Evolutionary conservation across 2,329 filamentous ascomycete species (phyloP), one percentile per base, ranked within the genome.

Genomic region (Dothideomycetidae sp.): DNA sequence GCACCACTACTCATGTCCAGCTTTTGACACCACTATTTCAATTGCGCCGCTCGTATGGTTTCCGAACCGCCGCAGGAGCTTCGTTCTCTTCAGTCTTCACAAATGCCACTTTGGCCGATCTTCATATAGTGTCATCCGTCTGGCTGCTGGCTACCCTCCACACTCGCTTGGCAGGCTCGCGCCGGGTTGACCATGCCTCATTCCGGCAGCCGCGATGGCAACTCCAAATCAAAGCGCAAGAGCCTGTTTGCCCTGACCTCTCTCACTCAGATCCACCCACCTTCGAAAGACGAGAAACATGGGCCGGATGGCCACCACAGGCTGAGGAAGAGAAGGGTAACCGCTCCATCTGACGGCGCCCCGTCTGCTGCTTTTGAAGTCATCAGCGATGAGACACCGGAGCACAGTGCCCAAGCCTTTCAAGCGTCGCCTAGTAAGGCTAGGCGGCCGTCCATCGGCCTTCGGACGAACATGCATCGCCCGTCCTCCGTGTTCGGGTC

Each of bases 401-500:
- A 30, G 40, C 50, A 18, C 37, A 39, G 29, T 37, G 19, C 41
- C 23, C 42, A 44, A 31, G 41, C 45, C 31, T 37, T 41, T 15
- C 31, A 48, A 2, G 47, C 49, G 12, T 45, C 50, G 28, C 46
- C 48, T 10, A 41, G 41, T 33, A 41, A 48, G 4, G 36, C 18
- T 14, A 45, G 48, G 12, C 43, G 52, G 29, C 53, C 54, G 10
- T 48, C 50, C 13, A 37, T 56, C 34, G 50, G 45, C 40, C 43
- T 50, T 34, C 46, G 43, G 12, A 43, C 39, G 19, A 46, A 40
- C 29, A 35, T 45, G 23, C 49, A 46, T 44, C 62, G 68, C 9
- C 56, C 61, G n/a, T 36, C 43, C 5, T 75, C 72, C 3, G 60
- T 74, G 16, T 74, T 77, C 51, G 70, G 70, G 28, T 75, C 73